Conservation (phyloP, 805 yeast species). For the Yamadazyma sp. region DNA sequence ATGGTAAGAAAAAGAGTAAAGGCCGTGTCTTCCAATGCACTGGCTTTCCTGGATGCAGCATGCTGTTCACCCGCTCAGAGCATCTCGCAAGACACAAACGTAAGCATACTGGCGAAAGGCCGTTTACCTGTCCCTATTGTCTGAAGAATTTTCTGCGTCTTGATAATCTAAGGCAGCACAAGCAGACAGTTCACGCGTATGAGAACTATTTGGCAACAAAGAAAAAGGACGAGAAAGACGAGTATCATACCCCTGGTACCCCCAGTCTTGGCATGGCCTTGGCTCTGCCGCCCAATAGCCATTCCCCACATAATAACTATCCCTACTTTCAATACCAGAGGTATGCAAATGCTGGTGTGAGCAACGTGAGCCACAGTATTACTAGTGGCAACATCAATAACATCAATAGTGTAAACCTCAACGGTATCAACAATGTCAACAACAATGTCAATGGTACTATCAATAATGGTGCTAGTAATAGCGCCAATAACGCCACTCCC, state of each 20-base stretch:
- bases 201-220: slow-evolving; percentile 26
- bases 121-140: slow-evolving; percentile 84
- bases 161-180: slow-evolving; percentile 89
- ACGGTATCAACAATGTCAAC: too few species aligned
- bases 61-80: slow-evolving; percentile 89
- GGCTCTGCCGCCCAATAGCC: slow-evolving; percentile 30
- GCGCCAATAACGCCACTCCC: too few species aligned
- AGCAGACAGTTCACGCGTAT: slow-evolving; percentile 64
- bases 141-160: slow-evolving; percentile 75
- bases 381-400: too few species aligned
- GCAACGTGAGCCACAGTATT: too few species aligned
- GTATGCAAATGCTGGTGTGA: neutral
- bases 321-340: slow-evolving; percentile 16
- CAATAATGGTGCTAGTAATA: too few species aligned
- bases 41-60: slow-evolving; percentile 81
- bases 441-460: too few species aligned
- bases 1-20: too few species aligned
- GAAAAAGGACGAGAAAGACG: slow-evolving; percentile 13
- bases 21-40: slow-evolving; percentile 79
- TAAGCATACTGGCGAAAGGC: slow-evolving; percentile 93
- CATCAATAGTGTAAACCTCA: too few species aligned
- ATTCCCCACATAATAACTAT: slow-evolving; percentile 21
- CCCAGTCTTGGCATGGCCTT: slow-evolving; percentile 13
- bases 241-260: slow-evolving; percentile 11
- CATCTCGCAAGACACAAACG: slow-evolving; percentile 90